Conservation (phyloP, 192 early-diverging fungal species). For the Bifiguratus adelaidae region DNA sequence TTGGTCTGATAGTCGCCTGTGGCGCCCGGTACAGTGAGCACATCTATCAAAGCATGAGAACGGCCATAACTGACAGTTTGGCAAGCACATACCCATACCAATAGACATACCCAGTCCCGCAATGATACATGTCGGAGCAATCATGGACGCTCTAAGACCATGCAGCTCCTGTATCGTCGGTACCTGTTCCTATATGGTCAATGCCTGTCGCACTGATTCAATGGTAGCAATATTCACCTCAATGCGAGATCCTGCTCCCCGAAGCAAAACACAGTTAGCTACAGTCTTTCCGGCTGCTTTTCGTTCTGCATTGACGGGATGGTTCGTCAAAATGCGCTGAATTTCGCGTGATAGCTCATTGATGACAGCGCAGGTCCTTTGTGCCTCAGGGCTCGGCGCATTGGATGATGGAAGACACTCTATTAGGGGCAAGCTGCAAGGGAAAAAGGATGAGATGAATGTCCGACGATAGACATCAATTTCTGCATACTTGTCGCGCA, state of each 20-base stretch:
- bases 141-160: constrained; percentile 11
- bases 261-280: constrained; percentile 18
- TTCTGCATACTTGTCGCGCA: constrained; percentile 15
- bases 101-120: constrained; percentile 19
- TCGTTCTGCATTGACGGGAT: constrained; percentile 13
- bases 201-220: background rate
- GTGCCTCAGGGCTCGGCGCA: constrained; percentile 2
- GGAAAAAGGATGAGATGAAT: background rate
- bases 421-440: constrained; percentile 7
- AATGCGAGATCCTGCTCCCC: constrained; percentile 19
- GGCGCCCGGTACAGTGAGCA: constrained; percentile 11
- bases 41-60: constrained; percentile 1
- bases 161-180: constrained; percentile 12
- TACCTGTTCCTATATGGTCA: background rate
- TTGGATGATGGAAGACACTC: constrained; percentile 13
- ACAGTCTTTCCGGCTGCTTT: constrained; percentile 6
- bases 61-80: background rate
- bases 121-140: constrained; percentile 24
- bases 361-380: constrained; percentile 14
- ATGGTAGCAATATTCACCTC: constrained; percentile 3
- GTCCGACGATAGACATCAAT: background rate
- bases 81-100: constrained; percentile 7
- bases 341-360: constrained; percentile 17
- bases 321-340: background rate
- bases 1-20: constrained; percentile 20